A percentile compares a stretch with the other conserved stretches of the same genome.
Conservation (phyloP, 73 alveolate species). For the Paramecium sonneborni region DNA sequence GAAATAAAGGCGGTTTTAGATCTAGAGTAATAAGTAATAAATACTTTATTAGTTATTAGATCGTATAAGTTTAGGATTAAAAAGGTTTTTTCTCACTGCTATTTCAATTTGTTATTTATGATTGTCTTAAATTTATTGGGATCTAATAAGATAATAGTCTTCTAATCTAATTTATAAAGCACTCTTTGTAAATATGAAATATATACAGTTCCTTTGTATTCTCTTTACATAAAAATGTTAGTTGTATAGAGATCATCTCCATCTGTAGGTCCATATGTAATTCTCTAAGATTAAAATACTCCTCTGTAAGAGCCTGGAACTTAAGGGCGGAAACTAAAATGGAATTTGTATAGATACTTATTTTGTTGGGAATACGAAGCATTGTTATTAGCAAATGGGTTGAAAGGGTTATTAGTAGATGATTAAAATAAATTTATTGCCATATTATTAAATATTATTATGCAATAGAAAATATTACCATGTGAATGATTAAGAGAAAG, state of each 20-base stretch:
- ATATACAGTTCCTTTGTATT: background rate
- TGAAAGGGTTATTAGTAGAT: background rate
- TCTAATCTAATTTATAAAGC: background rate
- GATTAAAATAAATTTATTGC: background rate
- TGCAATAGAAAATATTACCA: background rate
- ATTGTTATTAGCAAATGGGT: background rate
- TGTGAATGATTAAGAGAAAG: background rate
- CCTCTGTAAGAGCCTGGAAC: background rate
- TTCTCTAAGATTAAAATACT: background rate
- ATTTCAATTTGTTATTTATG: background rate
- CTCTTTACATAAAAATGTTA: background rate
- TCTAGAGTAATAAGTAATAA: background rate
- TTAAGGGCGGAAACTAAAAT: background rate
- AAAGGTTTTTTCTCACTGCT: background rate
- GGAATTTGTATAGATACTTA: background rate
- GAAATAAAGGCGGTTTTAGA: background rate
- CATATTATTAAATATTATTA: background rate
- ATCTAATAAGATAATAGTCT: background rate
- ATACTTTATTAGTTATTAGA: background rate
- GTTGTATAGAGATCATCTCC: background rate
- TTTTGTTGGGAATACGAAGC: background rate
- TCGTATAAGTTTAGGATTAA: background rate
- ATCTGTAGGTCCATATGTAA: background rate
- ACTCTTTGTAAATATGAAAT: background rate
- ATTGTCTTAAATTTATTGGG: background rate